Conservation (phyloP, 768 basidiomycete species). For the Tulasnella sp. region DNA sequence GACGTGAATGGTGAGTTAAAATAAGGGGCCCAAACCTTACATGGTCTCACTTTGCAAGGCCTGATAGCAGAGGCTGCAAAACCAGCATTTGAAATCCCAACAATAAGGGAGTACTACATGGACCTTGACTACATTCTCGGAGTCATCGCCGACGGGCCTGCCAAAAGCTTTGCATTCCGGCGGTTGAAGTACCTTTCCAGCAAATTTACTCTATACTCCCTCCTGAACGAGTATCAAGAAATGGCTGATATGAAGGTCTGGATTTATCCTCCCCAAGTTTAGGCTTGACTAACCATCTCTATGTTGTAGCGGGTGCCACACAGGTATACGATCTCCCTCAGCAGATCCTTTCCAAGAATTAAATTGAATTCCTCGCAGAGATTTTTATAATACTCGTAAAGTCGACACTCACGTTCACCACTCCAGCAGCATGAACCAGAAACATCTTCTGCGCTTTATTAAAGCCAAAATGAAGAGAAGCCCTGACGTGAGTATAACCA, state of each 20-base stretch:
- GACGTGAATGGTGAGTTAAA: constrained; percentile 26
- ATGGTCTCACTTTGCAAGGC: not conserved
- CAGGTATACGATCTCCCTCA: constrained; percentile 53
- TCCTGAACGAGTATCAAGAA: constrained; percentile 93
- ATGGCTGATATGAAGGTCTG: constrained; percentile 92
- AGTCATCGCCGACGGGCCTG: constrained; percentile 93
- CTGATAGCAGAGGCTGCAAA: constrained; percentile 45
- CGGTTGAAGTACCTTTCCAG: constrained; percentile 87
- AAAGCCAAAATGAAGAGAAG: constrained; percentile 96
- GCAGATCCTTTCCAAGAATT: not conserved
- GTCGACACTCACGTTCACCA: constrained; percentile 99
- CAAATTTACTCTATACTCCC: constrained; percentile 91
- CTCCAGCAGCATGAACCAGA: constrained; percentile 99
- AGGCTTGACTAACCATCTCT: constrained; percentile 1
- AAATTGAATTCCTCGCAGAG: constrained; percentile 52
- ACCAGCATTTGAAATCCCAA: constrained; percentile 78
- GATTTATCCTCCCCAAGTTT: constrained; percentile 21
- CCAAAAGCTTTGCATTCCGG: constrained; percentile 93
- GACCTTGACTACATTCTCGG: constrained; percentile 90
- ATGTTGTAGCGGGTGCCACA: constrained; percentile 70
- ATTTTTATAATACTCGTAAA: constrained; percentile 98
- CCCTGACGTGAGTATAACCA: constrained; percentile 61
- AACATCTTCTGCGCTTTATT: constrained; percentile 96
- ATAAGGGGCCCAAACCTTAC: not conserved
- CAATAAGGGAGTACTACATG: constrained; percentile 91